These are phyloP conservation scores for Phanerochaete sordida DNA, from an alignment of 768 basidiomycete genomes.

Conservation along the genomic window DNA sequence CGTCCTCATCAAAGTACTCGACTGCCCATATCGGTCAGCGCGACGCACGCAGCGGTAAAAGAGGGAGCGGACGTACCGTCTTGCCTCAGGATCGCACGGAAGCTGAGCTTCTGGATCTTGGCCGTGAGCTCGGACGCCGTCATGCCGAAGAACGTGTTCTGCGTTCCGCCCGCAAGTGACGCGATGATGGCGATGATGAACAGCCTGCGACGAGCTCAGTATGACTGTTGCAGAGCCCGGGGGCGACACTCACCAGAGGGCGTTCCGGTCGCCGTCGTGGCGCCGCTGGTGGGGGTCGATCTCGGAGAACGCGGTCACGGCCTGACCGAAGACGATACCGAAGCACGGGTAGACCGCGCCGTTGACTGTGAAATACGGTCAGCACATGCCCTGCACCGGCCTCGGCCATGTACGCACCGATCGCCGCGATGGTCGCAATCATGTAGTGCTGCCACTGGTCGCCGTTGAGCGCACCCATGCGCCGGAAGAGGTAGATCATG, in stretches of 20 bases:
- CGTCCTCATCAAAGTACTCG: conserved; percentile 86
- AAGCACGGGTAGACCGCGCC: conserved; percentile 73
- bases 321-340: conserved; percentile 33
- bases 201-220: conserved; percentile 25
- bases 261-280: conserved; percentile 64
- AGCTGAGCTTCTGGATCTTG: conserved; percentile 66
- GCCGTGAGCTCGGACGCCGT: conserved; percentile 70
- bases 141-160: conserved; percentile 67
- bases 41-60: background rate
- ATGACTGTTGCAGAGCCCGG: too few species aligned
- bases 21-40: conserved; percentile 28
- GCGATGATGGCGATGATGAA: conserved; percentile 78
- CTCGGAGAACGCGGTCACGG: conserved; percentile 55
- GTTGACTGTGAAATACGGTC: conserved; percentile 23
- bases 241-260: conserved; percentile 47
- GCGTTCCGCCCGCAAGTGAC: conserved; percentile 53
- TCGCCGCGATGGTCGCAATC: conserved; percentile 53
- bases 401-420: too few species aligned
- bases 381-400: background rate
- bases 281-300: conserved; percentile 38
- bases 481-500: conserved; percentile 63
- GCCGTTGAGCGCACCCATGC: conserved; percentile 64
- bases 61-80: conserved; percentile 36
- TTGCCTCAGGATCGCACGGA: conserved; percentile 81
- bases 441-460: conserved; percentile 57